A percentile compares a stretch with the other conserved stretches of the same genome.
Conservation (phyloP, 345 rosid species). For the Eucalyptus leucophloia region DNA sequence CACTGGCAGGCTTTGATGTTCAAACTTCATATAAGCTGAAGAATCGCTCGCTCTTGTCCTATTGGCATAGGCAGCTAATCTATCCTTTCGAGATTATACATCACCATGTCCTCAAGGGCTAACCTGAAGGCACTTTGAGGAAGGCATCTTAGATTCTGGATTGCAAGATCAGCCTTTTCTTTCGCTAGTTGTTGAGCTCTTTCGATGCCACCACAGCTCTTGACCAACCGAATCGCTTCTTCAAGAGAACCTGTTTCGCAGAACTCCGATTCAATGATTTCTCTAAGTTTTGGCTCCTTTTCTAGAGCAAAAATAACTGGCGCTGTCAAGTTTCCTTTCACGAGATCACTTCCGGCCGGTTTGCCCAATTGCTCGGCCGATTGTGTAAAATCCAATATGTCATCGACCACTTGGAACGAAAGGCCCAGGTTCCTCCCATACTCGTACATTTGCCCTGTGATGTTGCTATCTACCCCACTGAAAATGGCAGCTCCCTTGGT, state of each 20-base stretch:
- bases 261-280: slow-evolving; percentile 85
- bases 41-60: not conserved
- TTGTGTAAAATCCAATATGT: slow-evolving; percentile 88
- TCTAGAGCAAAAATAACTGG: slow-evolving; percentile 80
- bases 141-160: slow-evolving; percentile 58
- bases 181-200: slow-evolving; percentile 65
- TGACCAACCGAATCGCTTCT: slow-evolving; percentile 62
- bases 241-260: slow-evolving; percentile 72
- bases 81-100: slow-evolving; percentile 84
- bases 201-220: slow-evolving; percentile 60
- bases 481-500: slow-evolving; percentile 90
- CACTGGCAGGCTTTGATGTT: not conserved
- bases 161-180: slow-evolving; percentile 73
- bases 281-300: slow-evolving; percentile 69
- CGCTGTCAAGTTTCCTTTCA: slow-evolving; percentile 83
- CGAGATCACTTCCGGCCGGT: slow-evolving; percentile 82
- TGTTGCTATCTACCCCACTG: slow-evolving; percentile 45
- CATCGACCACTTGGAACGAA: slow-evolving; percentile 91
- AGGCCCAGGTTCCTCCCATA: slow-evolving; percentile 87
- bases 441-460: slow-evolving; percentile 55
- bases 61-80: slow-evolving; percentile 14
- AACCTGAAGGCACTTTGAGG: slow-evolving; percentile 41
- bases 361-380: slow-evolving; percentile 91
- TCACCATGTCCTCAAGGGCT: slow-evolving; percentile 75
- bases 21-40: not conserved